phyloP scores from a whole-genome alignment of 345 rosid species.

The Cochlearia excelsa region DNA sequence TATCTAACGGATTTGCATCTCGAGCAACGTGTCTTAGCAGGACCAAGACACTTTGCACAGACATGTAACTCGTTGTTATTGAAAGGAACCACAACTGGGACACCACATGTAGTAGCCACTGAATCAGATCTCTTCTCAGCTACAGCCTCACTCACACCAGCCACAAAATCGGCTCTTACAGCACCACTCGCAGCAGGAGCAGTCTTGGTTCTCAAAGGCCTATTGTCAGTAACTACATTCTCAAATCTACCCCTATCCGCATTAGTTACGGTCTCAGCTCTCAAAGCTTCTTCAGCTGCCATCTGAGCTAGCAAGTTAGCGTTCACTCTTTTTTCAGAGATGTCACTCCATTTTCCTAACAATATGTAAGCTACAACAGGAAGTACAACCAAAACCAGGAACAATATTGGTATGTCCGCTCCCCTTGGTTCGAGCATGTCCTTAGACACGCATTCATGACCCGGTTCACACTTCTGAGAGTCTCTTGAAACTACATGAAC shows the following conservation, averaged over 20 bases:
- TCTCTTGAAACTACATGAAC: slow-evolving; percentile 37
- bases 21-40: slow-evolving; percentile 83
- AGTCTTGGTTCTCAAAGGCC: slow-evolving; percentile 18
- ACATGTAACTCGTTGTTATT: slow-evolving; percentile 49
- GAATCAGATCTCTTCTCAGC: slow-evolving; percentile 16
- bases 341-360: slow-evolving; percentile 86
- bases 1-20: slow-evolving; percentile 83
- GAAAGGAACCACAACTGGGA: slow-evolving; percentile 43
- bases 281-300: slow-evolving; percentile 75
- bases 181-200: slow-evolving; percentile 13
- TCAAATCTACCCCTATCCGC: slow-evolving; percentile 29
- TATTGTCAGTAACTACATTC: slow-evolving; percentile 20
- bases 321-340: slow-evolving; percentile 59
- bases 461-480: slow-evolving; percentile 36
- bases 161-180: slow-evolving; percentile 17
- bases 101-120: slow-evolving; percentile 40
- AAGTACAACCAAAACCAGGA: slow-evolving; percentile 79
- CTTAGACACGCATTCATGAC: slow-evolving; percentile 75
- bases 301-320: slow-evolving; percentile 61
- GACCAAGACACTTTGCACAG: slow-evolving; percentile 70
- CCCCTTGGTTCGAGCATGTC: slow-evolving; percentile 97
- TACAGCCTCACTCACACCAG: slow-evolving; percentile 23
- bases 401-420: slow-evolving; percentile 70
- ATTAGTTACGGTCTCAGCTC: slow-evolving; percentile 40
- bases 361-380: slow-evolving; percentile 70